Evolutionary conservation across 768 basidiomycete genomes (phyloP), one percentile per base, ranked within the genome.

Genomic region (Boletus rex-veris): DNA sequence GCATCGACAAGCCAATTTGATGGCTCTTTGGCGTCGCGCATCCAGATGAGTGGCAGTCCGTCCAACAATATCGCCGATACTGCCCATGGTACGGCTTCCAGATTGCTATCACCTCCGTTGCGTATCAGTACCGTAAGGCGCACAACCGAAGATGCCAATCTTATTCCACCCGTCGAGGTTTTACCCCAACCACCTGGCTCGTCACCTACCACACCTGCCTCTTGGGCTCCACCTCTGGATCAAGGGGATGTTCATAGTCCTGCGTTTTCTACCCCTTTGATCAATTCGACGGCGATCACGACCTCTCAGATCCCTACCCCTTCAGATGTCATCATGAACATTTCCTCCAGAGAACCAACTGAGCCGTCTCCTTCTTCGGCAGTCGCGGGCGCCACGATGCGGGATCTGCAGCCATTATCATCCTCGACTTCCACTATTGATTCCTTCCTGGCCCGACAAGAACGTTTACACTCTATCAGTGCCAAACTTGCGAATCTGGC

Each of bases 81-180:
- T 16, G 45, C 19, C 15, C 45, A 21, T 24, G 37, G 14, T 19
- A 15, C 24, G 18, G 11, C 19, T 41, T 30, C 52, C 30, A 15
- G 30, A 9, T 24, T 49, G 15, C 50, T 28, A 16, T 45, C 39
- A 15, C 37, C 45, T 19, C n/a, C 33, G 16, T 45, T 52, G 6
- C 59, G 45, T 5, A 11, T 52, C 12, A 42, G 49, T 3, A 47
- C 9, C 8, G 15, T 15, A 5, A 40, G 44, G 14, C 42, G 8
- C 35, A 2, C 30, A 12, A 7, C 26, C 4, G 53, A 47, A 8
- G 45, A 55, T n/a, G 41, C 48, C 15, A 62, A 28, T 40, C 60
- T 70, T 38, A 70, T 70, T 31, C 70, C 68, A 35, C 69, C 69
- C n/a, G 71, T 72, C 24, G 68, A 64, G 52, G 39, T 69, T 36